Evolutionary conservation across 1,139 yeast species (phyloP), one percentile per base, ranked within the genome.

Genomic region (Taiozyma sp.): DNA sequence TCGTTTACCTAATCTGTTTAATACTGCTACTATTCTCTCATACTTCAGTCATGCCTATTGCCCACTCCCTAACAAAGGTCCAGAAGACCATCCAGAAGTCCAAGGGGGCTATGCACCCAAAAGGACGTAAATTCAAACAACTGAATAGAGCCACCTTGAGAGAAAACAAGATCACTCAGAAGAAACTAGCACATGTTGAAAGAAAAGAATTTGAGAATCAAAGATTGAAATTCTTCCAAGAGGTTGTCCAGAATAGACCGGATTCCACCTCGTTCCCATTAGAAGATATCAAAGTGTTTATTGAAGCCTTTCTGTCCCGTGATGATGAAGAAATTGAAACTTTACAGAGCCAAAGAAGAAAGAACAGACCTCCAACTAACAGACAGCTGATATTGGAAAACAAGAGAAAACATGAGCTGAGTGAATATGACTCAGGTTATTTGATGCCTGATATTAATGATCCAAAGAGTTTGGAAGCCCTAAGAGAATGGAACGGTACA

Each of bases 91-190:
- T 83, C 53, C 69, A 77, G 54, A 79, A 80, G 65, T 73, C 83
- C 45, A 81, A 80, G 44, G 82, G 83, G 21, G 69, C 72, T 13
- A 75, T 91, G 58, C 98, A 91, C 66, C 90, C 95, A 42, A 85
- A 85, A 63, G 96, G 97, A 8, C 78, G 97, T 50, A 90, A 88
- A 68, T 86, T 88, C 68, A 85, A 86, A 66, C 90, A 87, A 67
- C 72, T 91, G 51, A 85, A 84, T 54, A 74, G 95, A 56, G 97
- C 97, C n/a, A 81, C 95, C 1, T 70, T 89, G 45, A 77, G 98
- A 66, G 95, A 89, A 56, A 77, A 76, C 47, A 88, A 86, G 66
- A 71, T 91, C 48, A 77, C 76, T 44, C 73, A 73, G 49, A 81
- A 78, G 64, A 86, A 85, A 63, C 67, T 71, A 44, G 72, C 73